Conservation (phyloP, 169 alveolate genomes). For the Amoebophrya sp. region DNA sequence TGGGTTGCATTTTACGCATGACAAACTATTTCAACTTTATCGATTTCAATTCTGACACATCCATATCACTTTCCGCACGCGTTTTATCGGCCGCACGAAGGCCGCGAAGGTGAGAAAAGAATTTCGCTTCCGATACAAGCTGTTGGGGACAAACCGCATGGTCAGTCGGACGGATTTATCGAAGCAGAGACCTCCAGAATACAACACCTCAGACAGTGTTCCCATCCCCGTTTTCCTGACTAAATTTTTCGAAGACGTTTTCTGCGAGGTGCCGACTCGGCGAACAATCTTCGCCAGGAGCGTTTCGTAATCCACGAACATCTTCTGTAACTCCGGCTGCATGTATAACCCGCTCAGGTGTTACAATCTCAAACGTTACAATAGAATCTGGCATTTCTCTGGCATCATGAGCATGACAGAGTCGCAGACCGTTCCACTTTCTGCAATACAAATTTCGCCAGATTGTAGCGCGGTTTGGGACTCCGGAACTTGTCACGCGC, state of each 20-base stretch:
- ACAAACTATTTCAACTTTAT: too few species aligned
- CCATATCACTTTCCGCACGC: too few species aligned
- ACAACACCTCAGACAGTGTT: neutral
- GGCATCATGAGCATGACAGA: too few species aligned
- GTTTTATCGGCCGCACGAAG: neutral
- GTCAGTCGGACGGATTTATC: neutral
- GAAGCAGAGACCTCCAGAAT: neutral
- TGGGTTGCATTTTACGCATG: too few species aligned
- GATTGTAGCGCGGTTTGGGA: too few species aligned
- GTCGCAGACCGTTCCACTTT: too few species aligned
- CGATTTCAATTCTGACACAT: too few species aligned
- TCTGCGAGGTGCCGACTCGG: neutral
- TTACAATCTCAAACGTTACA: too few species aligned
- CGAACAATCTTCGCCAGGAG: neutral
- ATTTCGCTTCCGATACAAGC: neutral
- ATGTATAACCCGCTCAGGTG: too few species aligned
- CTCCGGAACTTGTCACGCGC: too few species aligned
- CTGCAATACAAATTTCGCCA: too few species aligned
- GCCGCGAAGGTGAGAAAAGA: neutral
- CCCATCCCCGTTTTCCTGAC: neutral
- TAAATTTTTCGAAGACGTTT: neutral
- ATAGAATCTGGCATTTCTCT: too few species aligned
- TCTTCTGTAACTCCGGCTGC: neutral
- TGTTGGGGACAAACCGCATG: neutral
- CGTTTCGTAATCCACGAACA: neutral